Percentiles rank a stretch among this genome's conserved stretches.
Evolutionary conservation across 352 stramenopile genomes (phyloP).

Genomic region (Blastocystis sp.): DNA sequence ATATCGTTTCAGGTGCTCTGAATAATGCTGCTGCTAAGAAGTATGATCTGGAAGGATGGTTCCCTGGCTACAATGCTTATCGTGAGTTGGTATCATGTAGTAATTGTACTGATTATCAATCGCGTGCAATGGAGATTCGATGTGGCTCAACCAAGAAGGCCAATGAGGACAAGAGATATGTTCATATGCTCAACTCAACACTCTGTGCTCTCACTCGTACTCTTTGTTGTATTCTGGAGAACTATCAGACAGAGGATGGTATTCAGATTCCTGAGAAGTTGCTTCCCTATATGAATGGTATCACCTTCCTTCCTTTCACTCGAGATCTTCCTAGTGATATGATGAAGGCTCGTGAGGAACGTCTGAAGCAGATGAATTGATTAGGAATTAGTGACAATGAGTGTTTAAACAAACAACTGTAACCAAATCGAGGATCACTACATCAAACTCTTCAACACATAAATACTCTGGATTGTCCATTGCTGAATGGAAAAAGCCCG

Average conservation of each 20-base stretch:
- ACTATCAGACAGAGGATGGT: slow-evolving; percentile 76
- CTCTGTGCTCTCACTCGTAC: slow-evolving; percentile 93
- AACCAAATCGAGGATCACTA: slow-evolving; percentile 56
- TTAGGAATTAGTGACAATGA: not conserved
- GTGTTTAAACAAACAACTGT: not conserved
- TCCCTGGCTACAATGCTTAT: slow-evolving; percentile 97
- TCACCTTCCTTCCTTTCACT: slow-evolving; percentile 88
- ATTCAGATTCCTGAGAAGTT: slow-evolving; percentile 86
- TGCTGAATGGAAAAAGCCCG: not conserved
- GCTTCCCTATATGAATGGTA: slow-evolving; percentile 91
- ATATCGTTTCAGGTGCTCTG: slow-evolving; percentile 90
- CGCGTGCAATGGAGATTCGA: slow-evolving; percentile 88
- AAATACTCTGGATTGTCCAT: slow-evolving; percentile 54
- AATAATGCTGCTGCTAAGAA: slow-evolving; percentile 99
- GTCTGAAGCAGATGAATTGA: slow-evolving; percentile 18
- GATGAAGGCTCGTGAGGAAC: slow-evolving; percentile 7
- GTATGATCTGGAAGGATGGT: slow-evolving; percentile 98
- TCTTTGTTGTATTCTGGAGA: slow-evolving; percentile 98
- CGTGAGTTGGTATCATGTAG: slow-evolving; percentile 96
- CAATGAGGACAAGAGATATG: slow-evolving; percentile 82
- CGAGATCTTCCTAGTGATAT: not conserved
- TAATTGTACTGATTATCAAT: slow-evolving; percentile 97
- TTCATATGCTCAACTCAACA: slow-evolving; percentile 95
- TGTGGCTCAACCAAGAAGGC: slow-evolving; percentile 81
- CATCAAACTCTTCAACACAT: not conserved